These are phyloP conservation scores for Condylostoma magnum DNA, from an alignment of 169 alveolate species.

Conservation along the genomic window DNA sequence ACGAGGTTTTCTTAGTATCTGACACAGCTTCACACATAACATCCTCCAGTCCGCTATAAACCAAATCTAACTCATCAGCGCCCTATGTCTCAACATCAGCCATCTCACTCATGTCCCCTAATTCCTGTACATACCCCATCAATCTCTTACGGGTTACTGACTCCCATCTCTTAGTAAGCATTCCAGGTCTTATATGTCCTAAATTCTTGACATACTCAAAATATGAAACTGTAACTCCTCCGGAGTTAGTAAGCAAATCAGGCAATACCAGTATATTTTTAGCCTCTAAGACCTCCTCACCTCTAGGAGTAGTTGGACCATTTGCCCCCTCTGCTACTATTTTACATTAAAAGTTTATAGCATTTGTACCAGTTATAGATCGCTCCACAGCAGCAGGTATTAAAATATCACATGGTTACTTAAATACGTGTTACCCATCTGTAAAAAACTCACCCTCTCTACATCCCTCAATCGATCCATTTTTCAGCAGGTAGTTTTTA, in stretches of 20 bases:
- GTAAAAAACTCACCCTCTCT: constrained; percentile 43
- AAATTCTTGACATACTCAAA: constrained; percentile 74
- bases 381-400: constrained; percentile 76
- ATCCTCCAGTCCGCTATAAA: constrained; percentile 78
- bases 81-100: constrained; percentile 2
- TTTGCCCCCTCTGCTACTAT: constrained; percentile 75
- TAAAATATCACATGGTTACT: constrained; percentile 56
- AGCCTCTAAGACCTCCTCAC: constrained; percentile 53
- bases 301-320: constrained; percentile 77
- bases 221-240: constrained; percentile 77
- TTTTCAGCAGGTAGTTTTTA: constrained; percentile 37
- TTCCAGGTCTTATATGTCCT: constrained; percentile 60
- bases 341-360: constrained; percentile 58
- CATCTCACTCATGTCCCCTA: not conserved
- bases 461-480: constrained; percentile 57
- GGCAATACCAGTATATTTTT: constrained; percentile 60
- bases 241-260: constrained; percentile 67
- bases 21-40: constrained; percentile 60
- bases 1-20: constrained; percentile 46
- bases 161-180: constrained; percentile 48
- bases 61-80: constrained; percentile 48
- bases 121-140: not conserved
- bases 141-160: not conserved
- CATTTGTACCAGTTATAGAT: constrained; percentile 55
- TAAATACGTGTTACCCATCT: constrained; percentile 21